Evolutionary conservation across 257 asterid genomes (phyloP).

Genomic region (Solanum rostratum): DNA sequence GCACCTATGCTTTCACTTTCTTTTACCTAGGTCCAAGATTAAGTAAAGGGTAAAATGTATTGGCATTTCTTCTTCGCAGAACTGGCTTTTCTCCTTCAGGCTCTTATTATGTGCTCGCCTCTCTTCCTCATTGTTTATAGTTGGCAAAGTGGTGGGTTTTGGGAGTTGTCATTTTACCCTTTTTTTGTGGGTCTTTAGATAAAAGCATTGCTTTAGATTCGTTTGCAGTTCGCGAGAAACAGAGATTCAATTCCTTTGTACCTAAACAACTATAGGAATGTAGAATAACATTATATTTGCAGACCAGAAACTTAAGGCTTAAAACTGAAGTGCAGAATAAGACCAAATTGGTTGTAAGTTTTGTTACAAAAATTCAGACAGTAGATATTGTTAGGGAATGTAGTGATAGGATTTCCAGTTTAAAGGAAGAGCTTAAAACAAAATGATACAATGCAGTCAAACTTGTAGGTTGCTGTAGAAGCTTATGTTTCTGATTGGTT

Average conservation of each 20-base stretch:
- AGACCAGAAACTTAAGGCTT: background rate
- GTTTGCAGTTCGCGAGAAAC: background rate
- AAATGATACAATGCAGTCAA: background rate
- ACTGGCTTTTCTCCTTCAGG: background rate
- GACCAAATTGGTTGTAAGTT: background rate
- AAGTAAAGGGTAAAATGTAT: background rate
- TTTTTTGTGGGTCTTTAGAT: background rate
- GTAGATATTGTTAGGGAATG: background rate
- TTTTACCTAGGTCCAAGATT: background rate
- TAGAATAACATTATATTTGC: background rate
- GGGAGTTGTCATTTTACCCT: background rate
- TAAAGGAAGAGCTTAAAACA: background rate
- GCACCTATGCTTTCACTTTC: background rate
- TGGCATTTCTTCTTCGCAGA: background rate
- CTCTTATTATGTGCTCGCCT: background rate
- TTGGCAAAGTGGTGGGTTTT: background rate
- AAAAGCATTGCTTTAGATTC: background rate
- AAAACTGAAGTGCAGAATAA: background rate
- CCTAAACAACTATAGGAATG: background rate
- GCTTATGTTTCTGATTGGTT: background rate
- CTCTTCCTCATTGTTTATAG: background rate
- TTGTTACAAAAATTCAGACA: background rate
- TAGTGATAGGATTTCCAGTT: background rate
- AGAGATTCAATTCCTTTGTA: background rate
- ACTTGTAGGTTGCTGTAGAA: background rate